Percentiles rank a stretch among this genome's conserved stretches.
These are phyloP conservation scores for Suillus brevipes DNA, from an alignment of 768 basidiomycete genomes.

Conservation along the genomic window DNA sequence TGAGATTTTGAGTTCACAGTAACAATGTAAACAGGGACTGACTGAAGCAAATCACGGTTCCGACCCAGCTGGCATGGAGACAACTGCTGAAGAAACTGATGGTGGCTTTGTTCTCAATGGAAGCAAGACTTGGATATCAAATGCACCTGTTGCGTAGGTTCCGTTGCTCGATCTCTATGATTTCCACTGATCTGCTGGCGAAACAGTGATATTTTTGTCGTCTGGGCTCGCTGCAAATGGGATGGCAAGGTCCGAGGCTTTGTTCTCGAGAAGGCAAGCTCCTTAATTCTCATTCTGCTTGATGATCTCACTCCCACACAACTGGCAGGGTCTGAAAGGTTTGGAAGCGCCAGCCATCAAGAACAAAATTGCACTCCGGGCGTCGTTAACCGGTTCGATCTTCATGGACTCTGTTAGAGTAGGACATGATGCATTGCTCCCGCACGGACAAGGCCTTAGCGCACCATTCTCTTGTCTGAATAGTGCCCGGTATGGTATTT, in stretches of 20 bases:
- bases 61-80: slow-evolving; percentile 98
- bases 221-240: slow-evolving; percentile 97
- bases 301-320: slow-evolving; percentile 1
- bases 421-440: slow-evolving; percentile 72
- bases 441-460: slow-evolving; percentile 72
- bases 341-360: slow-evolving; percentile 85
- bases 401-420: slow-evolving; percentile 92
- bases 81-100: slow-evolving; percentile 79
- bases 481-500: slow-evolving; percentile 83
- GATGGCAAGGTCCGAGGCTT: slow-evolving; percentile 90
- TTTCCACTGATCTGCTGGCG: slow-evolving; percentile 13
- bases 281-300: not conserved
- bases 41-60: slow-evolving; percentile 98
- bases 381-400: slow-evolving; percentile 79
- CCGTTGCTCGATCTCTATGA: slow-evolving; percentile 4
- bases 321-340: slow-evolving; percentile 72
- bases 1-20: slow-evolving; percentile 2
- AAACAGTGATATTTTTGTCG: slow-evolving; percentile 78
- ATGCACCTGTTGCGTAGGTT: slow-evolving; percentile 84
- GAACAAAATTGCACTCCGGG: slow-evolving; percentile 90
- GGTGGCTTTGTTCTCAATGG: slow-evolving; percentile 87
- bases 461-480: slow-evolving; percentile 93
- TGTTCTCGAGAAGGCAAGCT: slow-evolving; percentile 77
- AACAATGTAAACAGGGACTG: slow-evolving; percentile 59
- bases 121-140: slow-evolving; percentile 97